phyloP scores from a whole-genome alignment of 1,284 basidiomycete genomes.

The Leccinum ponderosum region DNA sequence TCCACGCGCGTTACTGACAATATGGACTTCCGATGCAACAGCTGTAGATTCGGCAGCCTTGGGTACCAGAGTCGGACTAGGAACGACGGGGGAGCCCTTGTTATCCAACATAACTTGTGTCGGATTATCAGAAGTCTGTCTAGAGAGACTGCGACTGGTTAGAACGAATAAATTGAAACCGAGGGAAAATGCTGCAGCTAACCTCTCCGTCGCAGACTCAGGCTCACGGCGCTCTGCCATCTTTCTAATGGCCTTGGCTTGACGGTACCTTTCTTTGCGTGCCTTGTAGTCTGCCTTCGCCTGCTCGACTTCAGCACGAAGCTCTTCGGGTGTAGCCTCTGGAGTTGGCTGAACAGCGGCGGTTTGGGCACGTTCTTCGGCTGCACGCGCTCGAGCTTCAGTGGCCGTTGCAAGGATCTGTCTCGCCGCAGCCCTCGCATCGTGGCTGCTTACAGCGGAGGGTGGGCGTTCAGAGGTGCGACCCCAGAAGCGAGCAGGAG shows the following conservation, averaged over 20 bases:
- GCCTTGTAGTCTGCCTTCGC: constrained; percentile 66
- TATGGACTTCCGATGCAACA: constrained; percentile 32
- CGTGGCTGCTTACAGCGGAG: not conserved
- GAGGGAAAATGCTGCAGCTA: constrained; percentile 5
- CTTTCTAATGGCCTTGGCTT: constrained; percentile 52
- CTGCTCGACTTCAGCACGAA: constrained; percentile 62
- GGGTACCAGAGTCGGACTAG: constrained; percentile 10
- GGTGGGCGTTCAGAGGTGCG: constrained; percentile 6
- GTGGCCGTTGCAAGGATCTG: constrained; percentile 18
- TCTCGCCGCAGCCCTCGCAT: constrained; percentile 7
- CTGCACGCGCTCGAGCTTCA: constrained; percentile 12
- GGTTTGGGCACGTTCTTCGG: constrained; percentile 2
- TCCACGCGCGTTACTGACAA: constrained; percentile 61
- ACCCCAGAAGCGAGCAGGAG: constrained; percentile 29
- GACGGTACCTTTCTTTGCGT: constrained; percentile 67
- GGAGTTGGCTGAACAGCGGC: not conserved
- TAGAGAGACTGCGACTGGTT: constrained; percentile 21
- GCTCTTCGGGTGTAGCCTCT: constrained; percentile 39
- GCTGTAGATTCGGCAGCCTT: constrained; percentile 12
- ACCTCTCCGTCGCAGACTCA: constrained; percentile 36
- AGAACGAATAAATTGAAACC: constrained; percentile 7
- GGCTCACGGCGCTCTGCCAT: constrained; percentile 36
- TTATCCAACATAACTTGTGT: constrained; percentile 9
- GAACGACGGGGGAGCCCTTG: not conserved
- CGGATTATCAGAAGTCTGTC: constrained; percentile 26